Evolutionary conservation across 495 filamentous ascomycete species (phyloP).

Genomic region (Hypoxylon fuscum): DNA sequence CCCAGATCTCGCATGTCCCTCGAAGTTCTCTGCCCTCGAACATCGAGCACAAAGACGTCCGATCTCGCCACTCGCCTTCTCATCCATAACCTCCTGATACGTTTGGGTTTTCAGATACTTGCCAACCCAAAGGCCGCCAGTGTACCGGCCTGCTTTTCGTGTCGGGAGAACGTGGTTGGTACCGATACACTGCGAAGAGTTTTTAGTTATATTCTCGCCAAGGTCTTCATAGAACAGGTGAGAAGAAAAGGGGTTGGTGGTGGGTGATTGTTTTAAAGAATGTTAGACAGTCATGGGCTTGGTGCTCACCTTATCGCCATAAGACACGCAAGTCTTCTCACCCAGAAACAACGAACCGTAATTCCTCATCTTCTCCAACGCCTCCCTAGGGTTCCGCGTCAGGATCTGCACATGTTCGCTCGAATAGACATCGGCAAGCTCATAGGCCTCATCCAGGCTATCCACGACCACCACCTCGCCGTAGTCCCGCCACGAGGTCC

Average conservation of each 20-base stretch:
- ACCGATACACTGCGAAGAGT: slow-evolving; percentile 52
- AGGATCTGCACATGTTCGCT: slow-evolving; percentile 65
- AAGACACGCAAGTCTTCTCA: slow-evolving; percentile 63
- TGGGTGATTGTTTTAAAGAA: too few relatives aligned
- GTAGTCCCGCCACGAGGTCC: slow-evolving; percentile 55
- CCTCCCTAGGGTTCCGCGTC: slow-evolving; percentile 57
- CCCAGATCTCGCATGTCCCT: slow-evolving; percentile 62
- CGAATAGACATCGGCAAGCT: slow-evolving; percentile 61
- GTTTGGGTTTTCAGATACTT: slow-evolving; percentile 62
- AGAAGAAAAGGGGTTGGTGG: neutral
- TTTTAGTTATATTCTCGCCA: too few relatives aligned
- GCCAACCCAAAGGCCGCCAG: slow-evolving; percentile 62
- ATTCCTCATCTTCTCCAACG: slow-evolving; percentile 60
- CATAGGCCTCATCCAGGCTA: slow-evolving; percentile 56
- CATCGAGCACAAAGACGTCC: slow-evolving; percentile 61
- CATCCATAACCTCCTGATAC: slow-evolving; percentile 60
- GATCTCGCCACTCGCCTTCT: slow-evolving; percentile 58
- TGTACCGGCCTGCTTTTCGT: slow-evolving; percentile 56
- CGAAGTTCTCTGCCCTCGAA: slow-evolving; percentile 63
- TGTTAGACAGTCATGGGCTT: neutral
- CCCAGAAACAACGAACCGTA: slow-evolving; percentile 64
- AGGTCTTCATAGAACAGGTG: neutral
- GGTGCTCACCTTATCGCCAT: slow-evolving; percentile 57
- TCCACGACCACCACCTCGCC: slow-evolving; percentile 60
- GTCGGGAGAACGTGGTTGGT: slow-evolving; percentile 66